phyloP scores from a whole-genome alignment of 495 filamentous ascomycete genomes.

The Talaromyces ruber region DNA sequence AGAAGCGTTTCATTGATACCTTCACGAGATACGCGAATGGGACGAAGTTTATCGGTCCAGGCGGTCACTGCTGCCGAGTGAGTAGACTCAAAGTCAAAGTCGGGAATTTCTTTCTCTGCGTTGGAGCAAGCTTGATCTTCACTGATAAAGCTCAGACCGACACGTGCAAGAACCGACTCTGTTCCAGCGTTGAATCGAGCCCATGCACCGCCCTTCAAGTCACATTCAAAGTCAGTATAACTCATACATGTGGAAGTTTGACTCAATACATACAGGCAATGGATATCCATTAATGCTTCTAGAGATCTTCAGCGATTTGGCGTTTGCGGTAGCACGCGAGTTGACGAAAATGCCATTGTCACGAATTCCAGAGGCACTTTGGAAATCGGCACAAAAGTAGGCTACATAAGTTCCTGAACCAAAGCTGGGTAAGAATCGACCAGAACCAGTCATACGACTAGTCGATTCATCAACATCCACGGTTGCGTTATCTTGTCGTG shows the following conservation, averaged over 20 bases:
- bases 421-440: constrained; percentile 63
- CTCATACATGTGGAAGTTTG: not conserved
- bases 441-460: constrained; percentile 61
- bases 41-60: constrained; percentile 49
- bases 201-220: constrained; percentile 51
- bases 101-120: constrained; percentile 51
- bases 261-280: constrained; percentile 38
- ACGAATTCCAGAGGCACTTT: constrained; percentile 34
- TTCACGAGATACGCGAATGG: constrained; percentile 36
- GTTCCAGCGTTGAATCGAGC: constrained; percentile 42
- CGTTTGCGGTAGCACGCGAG: constrained; percentile 27
- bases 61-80: constrained; percentile 31
- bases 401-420: constrained; percentile 51
- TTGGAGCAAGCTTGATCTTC: constrained; percentile 52
- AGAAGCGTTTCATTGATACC: constrained; percentile 47
- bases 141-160: constrained; percentile 67
- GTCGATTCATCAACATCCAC: constrained; percentile 48
- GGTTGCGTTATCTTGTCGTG: constrained; percentile 55
- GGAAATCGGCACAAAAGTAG: constrained; percentile 62
- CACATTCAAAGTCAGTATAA: not conserved
- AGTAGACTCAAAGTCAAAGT: constrained; percentile 35
- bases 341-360: constrained; percentile 37
- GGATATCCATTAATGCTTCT: constrained; percentile 65
- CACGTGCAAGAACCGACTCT: constrained; percentile 47
- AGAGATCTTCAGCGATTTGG: constrained; percentile 53